A percentile compares a stretch with the other conserved stretches of the same genome.
These are phyloP conservation scores for Penicillium verhagenii DNA, from an alignment of 495 filamentous ascomycete genomes.

Conservation along the genomic window DNA sequence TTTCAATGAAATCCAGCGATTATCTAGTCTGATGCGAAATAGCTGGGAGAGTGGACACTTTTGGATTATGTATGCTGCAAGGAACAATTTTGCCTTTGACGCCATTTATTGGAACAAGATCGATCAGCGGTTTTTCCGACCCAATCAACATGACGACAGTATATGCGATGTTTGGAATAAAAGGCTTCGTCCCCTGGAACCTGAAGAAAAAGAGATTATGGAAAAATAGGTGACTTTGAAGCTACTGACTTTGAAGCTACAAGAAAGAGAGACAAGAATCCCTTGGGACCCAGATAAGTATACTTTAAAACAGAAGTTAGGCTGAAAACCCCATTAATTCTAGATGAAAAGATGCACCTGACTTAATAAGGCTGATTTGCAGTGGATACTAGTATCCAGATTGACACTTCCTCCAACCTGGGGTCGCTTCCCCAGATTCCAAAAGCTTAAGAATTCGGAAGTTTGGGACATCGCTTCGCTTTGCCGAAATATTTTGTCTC, in stretches of 20 bases:
- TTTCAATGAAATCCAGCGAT: constrained; percentile 6
- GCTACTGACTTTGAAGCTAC: constrained; percentile 15
- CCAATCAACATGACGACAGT: not conserved
- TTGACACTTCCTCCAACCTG: not conserved
- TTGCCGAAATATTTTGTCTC: too few species aligned
- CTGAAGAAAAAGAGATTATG: constrained; percentile 15
- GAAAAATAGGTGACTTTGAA: constrained; percentile 14
- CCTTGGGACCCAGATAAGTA: constrained; percentile 27
- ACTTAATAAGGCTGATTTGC: too few species aligned
- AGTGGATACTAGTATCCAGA: not conserved
- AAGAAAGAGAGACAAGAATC: constrained; percentile 18
- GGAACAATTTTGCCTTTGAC: constrained; percentile 12
- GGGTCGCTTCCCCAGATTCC: not conserved
- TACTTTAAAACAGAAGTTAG: constrained; percentile 13
- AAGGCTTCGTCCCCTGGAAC: constrained; percentile 11
- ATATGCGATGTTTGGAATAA: too few species aligned
- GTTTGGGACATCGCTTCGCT: not conserved
- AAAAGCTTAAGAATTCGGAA: not conserved
- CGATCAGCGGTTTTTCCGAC: constrained; percentile 16
- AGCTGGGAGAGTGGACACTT: constrained; percentile 22
- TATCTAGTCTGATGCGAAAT: constrained; percentile 14
- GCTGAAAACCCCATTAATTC: too few species aligned
- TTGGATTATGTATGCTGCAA: constrained; percentile 17
- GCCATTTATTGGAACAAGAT: constrained; percentile 19
- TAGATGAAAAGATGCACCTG: too few species aligned